Evolutionary conservation across 768 basidiomycete genomes (phyloP), one percentile per base, ranked within the genome.

Genomic region (Tylopilus felleus): DNA sequence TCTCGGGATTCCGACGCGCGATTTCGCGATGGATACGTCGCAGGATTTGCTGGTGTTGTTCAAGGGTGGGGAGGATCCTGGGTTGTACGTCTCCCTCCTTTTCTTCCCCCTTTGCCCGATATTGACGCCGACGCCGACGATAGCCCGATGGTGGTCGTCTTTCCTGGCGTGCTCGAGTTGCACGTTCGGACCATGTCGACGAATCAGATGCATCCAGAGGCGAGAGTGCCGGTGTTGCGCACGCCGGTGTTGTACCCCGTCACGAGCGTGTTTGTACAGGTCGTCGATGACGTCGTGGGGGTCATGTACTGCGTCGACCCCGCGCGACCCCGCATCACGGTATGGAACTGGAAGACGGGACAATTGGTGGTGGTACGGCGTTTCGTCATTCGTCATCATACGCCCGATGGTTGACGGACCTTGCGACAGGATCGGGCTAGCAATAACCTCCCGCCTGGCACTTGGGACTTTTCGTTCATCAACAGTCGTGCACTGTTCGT

Each of bases 1-100:
- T 27, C 40, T 83, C 0, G 75, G 73, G 1, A 42, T 81, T 8
- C 53, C 65, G 9, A 72, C 75, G 36, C 72, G 79, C 41, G 84
- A 85, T 60, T 83, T 85, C 55, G 82, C 81, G 0, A 78, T 85
- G n/a, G 84, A 86, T 59, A 83, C 85, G 1, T 76, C 80, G 5
- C 85, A 86, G 63, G 82, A 86, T 57, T 60, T 86, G 43, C 69
- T 85, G 35, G 74, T 78, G 8, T 63, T 80, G 16, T 65, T 82
- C 16, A 64, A 63, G 47, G 62, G 62, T 23, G 63, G 64, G 27
- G 63, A 56, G 4, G 53, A 55, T 1, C 13, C n/a, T 8, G 48
- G 33, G 8, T 27, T 60, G 65, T 70, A 16, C 35, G 63, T 60
- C 39, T 9, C 2, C 16, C 17, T 19, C 6, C 6, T 9, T 4